Evolutionary conservation across 306 rosid species (phyloP), one percentile per base, ranked within the genome.

Genomic region (Oxytropis ochrocephala): DNA sequence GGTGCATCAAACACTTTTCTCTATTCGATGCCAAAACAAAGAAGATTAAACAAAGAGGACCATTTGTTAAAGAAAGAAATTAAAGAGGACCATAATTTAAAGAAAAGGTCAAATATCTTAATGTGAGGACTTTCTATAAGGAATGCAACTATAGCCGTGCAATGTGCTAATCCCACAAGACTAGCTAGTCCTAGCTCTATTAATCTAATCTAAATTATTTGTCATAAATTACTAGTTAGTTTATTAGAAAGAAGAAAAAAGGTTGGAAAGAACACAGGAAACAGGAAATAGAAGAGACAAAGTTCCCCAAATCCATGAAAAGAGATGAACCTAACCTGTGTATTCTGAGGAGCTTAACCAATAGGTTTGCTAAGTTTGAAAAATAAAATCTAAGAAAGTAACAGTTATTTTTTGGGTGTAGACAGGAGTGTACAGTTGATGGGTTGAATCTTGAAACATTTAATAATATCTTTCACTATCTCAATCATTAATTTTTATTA

Each of bases 111-210:
- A 39, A 76, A 76, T 67, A 32, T 65, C 43, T 33, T 33, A 7
- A 24, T 42, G 8, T 32, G 39, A 47, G 57, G 73, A 29, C 69
- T 68, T 36, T 63, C 11, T 74, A 67, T 11, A 7, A 72, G 21
- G 78, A 57, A 80, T 65, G 41, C 32, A 47, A 60, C 52, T 43
- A 60, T 43, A 67, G 29, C 78, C 81, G 63, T 77, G 66, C 69
- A 81, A 76, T 72, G 81, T 81, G 85, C 79, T 60, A 72, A 72
- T 81, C 73, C 73, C 46, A 70, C 69, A 64, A 70, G 18, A 38
- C 80, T 76, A 39, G 13, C 67, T 43, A 56, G 30, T 52, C 60
- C 74, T 56, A 75, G 13, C n/a, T n/a, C n/a, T n/a, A n/a, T n/a
- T n/a, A n/a, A 48, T 19, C 16, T 50, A 75, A 60, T 36, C 13